phyloP scores from a whole-genome alignment of 441 rosid species.

The California macrophylla region DNA sequence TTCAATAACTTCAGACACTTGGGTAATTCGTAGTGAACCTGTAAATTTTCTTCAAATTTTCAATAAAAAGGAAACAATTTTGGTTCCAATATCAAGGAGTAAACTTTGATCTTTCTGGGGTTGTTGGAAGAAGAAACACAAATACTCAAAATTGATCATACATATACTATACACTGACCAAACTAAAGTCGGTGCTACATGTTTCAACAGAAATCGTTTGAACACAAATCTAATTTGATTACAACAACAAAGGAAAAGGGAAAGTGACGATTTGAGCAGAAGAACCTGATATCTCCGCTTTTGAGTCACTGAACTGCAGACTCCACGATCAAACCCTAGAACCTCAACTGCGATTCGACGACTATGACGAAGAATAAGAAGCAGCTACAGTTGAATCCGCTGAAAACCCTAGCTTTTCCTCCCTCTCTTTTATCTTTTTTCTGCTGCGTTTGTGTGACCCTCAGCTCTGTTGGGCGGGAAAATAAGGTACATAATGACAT shows the following conservation, averaged over 20 bases:
- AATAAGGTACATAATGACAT: not conserved
- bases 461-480: not conserved
- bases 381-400: not conserved
- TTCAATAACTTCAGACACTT: not conserved
- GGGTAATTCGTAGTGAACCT: not conserved
- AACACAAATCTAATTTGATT: not conserved
- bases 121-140: not conserved
- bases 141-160: not conserved
- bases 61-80: not conserved
- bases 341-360: not conserved
- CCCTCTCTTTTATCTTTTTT: not conserved
- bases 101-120: not conserved
- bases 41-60: not conserved
- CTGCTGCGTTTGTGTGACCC: not conserved
- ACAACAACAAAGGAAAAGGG: not conserved
- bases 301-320: slow-evolving; percentile 16
- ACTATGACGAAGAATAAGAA: not conserved
- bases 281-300: slow-evolving; percentile 6
- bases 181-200: not conserved
- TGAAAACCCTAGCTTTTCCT: not conserved
- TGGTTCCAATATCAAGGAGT: not conserved
- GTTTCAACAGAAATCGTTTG: not conserved
- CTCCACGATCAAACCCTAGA: slow-evolving; percentile 16
- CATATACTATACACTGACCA: not conserved
- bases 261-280: not conserved